Conservation (phyloP, 2,329 filamentous ascomycete species). For the Hymenoscyphus scutula region DNA sequence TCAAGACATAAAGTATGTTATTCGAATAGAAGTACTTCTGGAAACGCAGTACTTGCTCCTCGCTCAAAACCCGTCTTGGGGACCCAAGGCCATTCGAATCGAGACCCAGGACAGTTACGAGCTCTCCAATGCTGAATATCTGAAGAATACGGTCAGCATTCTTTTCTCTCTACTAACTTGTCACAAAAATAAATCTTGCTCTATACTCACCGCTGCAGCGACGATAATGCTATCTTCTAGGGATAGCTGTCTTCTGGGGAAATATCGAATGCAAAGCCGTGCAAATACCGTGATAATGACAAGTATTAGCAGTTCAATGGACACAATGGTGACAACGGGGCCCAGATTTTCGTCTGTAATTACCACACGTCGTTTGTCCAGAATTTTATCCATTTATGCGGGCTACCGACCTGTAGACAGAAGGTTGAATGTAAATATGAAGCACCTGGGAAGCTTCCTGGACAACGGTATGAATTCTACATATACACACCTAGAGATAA, state of each 20-base stretch:
- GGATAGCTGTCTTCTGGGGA: slow-evolving; percentile 6
- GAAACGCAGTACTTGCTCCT: slow-evolving; percentile 4
- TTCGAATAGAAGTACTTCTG: slow-evolving; percentile 3
- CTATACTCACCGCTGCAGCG: slow-evolving; percentile 4
- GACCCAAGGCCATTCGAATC: slow-evolving; percentile 9
- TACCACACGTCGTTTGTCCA: slow-evolving; percentile 9
- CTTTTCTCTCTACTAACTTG: neutral
- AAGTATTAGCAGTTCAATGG: slow-evolving; percentile 6
- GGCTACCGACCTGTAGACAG: slow-evolving; percentile 3
- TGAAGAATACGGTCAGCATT: neutral
- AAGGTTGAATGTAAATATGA: slow-evolving; percentile 4
- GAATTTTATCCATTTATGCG: neutral
- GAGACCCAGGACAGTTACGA: slow-evolving; percentile 2
- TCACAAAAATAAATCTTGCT: neutral
- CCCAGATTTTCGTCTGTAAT: slow-evolving; percentile 8
- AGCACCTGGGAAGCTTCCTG: neutral
- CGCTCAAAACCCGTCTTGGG: neutral
- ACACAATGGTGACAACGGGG: slow-evolving; percentile 8
- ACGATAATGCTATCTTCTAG: slow-evolving; percentile 4
- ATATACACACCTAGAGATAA: neutral
- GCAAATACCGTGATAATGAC: slow-evolving; percentile 7
- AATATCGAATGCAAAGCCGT: slow-evolving; percentile 10
- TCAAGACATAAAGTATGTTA: slow-evolving; percentile 2
- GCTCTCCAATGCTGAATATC: slow-evolving; percentile 8
- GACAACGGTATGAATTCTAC: slow-evolving; percentile 2